Evolutionary conservation across 1,284 basidiomycete species (phyloP), one percentile per base, ranked within the genome.

Genomic region (Porogramme epimiltina): DNA sequence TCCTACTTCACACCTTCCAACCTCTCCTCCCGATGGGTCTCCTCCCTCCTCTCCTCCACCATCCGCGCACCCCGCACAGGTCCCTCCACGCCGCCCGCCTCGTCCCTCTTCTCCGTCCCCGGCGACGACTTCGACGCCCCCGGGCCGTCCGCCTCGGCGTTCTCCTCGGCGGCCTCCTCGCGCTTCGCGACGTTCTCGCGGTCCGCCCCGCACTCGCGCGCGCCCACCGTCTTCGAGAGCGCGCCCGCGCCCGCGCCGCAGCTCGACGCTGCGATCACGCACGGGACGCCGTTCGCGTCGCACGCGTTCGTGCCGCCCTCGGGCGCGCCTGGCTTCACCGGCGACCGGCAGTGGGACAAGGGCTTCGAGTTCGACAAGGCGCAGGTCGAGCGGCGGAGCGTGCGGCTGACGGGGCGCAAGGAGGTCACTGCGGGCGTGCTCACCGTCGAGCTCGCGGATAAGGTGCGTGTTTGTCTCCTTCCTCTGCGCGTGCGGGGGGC

Each of bases 271-370:
- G 43, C 62, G 31, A 67, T 80, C 28, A 74, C 73, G 0, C 76
- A 79, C 45, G 72, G 72, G 0, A 74, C 84, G 1, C 85, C 87
- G 0, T 89, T 89, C 59, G 76, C 78, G 0, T 67, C 82, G 13
- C 76, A 81, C 26, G 58, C 72, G 3, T 91, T 83, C 60, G 68
- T 81, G 0, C 79, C 90, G 0, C 85, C 89, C 0, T 76, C 75
- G 0, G 92, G 92, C 4, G 92, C 93, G 0, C 92, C 92, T 0
- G 91, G 89, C 0, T 94, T 89, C 63, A 71, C 67, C 16, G 87
- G 86, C 10, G 70, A 73, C 51, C 49, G 64, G 23, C 39, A 58
- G 37, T 73, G 70, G 72, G 61, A 73, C 58, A 70, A 66, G 54
- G 64, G 65, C 11, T 70, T 73, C 53, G 70, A 69, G 46, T 70